Percentiles rank a stretch among this genome's conserved stretches.
phyloP scores from a whole-genome alignment of 768 basidiomycete genomes.

The Phlebiopsis gigantea region DNA sequence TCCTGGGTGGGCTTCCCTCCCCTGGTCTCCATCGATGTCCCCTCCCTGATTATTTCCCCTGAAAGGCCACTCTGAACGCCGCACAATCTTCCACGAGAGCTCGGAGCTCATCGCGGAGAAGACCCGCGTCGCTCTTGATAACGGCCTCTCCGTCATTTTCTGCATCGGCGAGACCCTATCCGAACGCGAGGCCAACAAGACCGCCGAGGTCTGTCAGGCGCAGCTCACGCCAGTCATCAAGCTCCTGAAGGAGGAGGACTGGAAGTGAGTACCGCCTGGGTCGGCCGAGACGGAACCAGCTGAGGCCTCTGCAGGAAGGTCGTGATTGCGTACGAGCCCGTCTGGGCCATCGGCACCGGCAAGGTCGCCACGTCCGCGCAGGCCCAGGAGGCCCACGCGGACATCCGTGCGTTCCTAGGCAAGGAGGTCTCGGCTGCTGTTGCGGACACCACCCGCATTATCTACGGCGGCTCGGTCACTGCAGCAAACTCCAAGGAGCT shows the following conservation, averaged over 20 bases:
- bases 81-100: conserved; percentile 86
- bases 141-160: conserved; percentile 80
- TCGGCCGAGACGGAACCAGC: neutral
- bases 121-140: conserved; percentile 75
- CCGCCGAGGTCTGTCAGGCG: conserved; percentile 70
- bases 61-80: conserved; percentile 91
- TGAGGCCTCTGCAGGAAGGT: conserved; percentile 50
- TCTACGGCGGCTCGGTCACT: conserved; percentile 94
- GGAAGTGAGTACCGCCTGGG: conserved; percentile 56
- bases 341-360: conserved; percentile 99
- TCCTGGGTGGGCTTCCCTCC: conserved; percentile 59
- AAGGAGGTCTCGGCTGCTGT: conserved; percentile 60
- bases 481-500: conserved; percentile 87
- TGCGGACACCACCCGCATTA: conserved; percentile 73
- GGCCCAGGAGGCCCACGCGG: conserved; percentile 88
- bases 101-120: conserved; percentile 81
- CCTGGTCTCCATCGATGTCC: neutral
- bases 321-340: conserved; percentile 95
- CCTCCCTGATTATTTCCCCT: neutral
- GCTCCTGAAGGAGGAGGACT: conserved; percentile 57
- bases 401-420: conserved; percentile 72
- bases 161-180: conserved; percentile 94
- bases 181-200: conserved; percentile 77
- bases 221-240: conserved; percentile 78
- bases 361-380: conserved; percentile 90